These are phyloP conservation scores for Trichoderma citrinoviride DNA, from an alignment of 2,329 filamentous ascomycete species.

Conservation along the genomic window DNA sequence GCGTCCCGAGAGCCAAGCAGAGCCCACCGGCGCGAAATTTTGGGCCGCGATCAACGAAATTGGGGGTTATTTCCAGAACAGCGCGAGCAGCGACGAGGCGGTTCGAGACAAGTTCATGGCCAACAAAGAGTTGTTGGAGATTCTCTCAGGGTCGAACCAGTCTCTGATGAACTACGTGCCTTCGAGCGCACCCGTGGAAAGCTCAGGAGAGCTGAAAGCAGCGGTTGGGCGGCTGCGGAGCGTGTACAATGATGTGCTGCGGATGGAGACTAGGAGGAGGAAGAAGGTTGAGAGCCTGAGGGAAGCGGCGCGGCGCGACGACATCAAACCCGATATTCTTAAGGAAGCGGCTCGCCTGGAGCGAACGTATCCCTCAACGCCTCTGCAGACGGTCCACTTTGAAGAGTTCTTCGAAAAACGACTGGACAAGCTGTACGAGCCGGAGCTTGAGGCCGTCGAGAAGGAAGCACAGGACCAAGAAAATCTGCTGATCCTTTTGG, in stretches of 20 bases:
- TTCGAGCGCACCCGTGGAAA: conserved; percentile 72
- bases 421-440: conserved; percentile 72
- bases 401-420: conserved; percentile 85
- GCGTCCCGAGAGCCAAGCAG: conserved; percentile 65
- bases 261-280: conserved; percentile 76
- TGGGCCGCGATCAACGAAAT: conserved; percentile 76
- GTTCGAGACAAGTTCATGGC: conserved; percentile 77
- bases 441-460: conserved; percentile 67
- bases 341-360: conserved; percentile 82
- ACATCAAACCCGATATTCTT: conserved; percentile 82
- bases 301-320: conserved; percentile 79
- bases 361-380: conserved; percentile 78
- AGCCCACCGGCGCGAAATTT: conserved; percentile 64
- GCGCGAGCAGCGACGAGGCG: conserved; percentile 53
- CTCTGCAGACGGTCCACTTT: conserved; percentile 84
- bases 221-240: conserved; percentile 75
- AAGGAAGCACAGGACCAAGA: conserved; percentile 77
- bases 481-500: conserved; percentile 64
- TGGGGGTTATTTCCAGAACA: conserved; percentile 76
- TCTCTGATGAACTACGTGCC: conserved; percentile 87
- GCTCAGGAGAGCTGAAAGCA: conserved; percentile 76
- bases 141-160: conserved; percentile 77
- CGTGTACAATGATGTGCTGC: conserved; percentile 78
- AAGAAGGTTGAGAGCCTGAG: conserved; percentile 76
- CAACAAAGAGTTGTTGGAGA: conserved; percentile 69